Conservation (phyloP, 495 filamentous ascomycete genomes). For the Penicillium paradoxum region DNA sequence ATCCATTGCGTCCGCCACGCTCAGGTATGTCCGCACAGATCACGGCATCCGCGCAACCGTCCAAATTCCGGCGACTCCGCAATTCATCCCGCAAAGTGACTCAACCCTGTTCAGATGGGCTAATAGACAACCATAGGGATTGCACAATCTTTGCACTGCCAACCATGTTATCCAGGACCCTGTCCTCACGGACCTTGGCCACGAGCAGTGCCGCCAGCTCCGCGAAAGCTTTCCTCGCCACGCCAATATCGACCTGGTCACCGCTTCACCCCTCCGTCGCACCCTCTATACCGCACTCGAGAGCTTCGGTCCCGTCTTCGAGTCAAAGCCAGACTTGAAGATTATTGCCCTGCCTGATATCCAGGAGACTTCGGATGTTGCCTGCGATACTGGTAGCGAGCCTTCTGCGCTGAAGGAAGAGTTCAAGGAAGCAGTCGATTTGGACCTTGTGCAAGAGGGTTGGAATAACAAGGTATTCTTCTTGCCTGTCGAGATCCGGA, state of each 20-base stretch:
- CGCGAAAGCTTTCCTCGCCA: slow-evolving; percentile 58
- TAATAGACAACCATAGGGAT: slow-evolving; percentile 48
- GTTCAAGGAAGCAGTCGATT: slow-evolving; percentile 61
- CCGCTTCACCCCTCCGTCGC: slow-evolving; percentile 78
- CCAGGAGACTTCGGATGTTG: slow-evolving; percentile 71
- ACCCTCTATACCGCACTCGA: slow-evolving; percentile 77
- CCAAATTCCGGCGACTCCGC: background rate
- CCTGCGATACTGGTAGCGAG: slow-evolving; percentile 74
- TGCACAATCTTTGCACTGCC: slow-evolving; percentile 71
- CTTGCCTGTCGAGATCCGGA: no score
- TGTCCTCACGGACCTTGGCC: slow-evolving; percentile 68
- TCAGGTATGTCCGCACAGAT: slow-evolving; percentile 32
- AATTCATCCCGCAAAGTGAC: background rate
- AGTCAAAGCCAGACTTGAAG: slow-evolving; percentile 41
- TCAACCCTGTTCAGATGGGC: background rate
- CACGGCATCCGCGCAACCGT: background rate
- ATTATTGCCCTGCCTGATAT: slow-evolving; percentile 71
- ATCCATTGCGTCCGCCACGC: slow-evolving; percentile 52
- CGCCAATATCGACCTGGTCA: slow-evolving; percentile 60
- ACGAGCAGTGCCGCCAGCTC: slow-evolving; percentile 67
- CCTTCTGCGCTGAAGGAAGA: slow-evolving; percentile 54
- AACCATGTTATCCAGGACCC: slow-evolving; percentile 77
- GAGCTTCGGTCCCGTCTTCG: slow-evolving; percentile 56
- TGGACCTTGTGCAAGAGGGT: slow-evolving; percentile 51
- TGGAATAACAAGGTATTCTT: slow-evolving; percentile 64